phyloP scores from a whole-genome alignment of 2,329 filamentous ascomycete genomes.

The Xylaria sp. region DNA sequence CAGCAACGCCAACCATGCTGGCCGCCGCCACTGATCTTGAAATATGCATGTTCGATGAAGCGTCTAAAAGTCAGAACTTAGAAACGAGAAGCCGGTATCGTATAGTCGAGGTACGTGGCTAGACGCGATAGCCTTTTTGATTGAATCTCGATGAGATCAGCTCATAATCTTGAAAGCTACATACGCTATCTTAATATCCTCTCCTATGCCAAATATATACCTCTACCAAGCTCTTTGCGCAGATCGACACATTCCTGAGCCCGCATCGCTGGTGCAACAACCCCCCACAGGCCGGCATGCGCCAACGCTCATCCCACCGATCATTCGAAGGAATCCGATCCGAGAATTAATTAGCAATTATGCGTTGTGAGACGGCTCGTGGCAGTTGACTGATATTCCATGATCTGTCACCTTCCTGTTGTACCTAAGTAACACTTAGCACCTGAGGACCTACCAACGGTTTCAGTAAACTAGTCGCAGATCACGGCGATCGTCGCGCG shows the following conservation, averaged over 20 bases:
- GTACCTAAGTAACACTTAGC: constrained; percentile 9
- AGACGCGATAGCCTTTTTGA: not conserved
- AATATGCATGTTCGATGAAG: constrained; percentile 41
- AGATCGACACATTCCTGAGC: constrained; percentile 8
- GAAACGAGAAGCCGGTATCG: not conserved
- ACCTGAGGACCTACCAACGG: constrained; percentile 3
- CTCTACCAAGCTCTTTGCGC: not conserved
- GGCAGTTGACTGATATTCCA: constrained; percentile 8
- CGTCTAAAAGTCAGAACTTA: not conserved
- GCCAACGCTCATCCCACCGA: constrained; percentile 1
- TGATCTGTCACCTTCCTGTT: constrained; percentile 10
- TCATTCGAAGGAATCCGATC: not conserved
- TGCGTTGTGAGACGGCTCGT: constrained; percentile 16
- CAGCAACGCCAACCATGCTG: constrained; percentile 34
- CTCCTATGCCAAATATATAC: not conserved
- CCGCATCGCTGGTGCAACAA: constrained; percentile 9
- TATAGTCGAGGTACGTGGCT: not conserved
- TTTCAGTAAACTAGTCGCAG: constrained; percentile 26
- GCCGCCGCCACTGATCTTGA: constrained; percentile 35
- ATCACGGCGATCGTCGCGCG: constrained; percentile 5
- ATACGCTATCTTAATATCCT: not conserved
- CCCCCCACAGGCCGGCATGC: constrained; percentile 1
- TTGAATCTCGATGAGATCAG: not conserved
- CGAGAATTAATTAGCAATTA: constrained; percentile 10
- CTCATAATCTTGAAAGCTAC: not conserved